These are phyloP conservation scores for Symbiodinium pilosum DNA, from an alignment of 73 alveolate species.

Conservation along the genomic window DNA sequence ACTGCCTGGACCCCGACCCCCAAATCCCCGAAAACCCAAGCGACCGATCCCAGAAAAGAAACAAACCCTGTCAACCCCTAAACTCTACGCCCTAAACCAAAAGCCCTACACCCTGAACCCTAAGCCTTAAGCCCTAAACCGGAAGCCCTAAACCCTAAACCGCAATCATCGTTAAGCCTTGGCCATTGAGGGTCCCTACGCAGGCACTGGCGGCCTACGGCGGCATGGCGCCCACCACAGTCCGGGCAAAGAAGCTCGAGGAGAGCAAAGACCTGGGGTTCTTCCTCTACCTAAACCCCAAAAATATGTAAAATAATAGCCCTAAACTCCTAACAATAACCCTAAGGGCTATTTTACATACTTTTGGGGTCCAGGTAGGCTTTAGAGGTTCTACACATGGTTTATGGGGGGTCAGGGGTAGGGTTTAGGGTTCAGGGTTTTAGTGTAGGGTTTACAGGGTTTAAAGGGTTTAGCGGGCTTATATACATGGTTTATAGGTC, in stretches of 20 bases:
- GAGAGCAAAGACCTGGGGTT: too few relatives aligned
- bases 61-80: not conserved
- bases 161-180: not conserved
- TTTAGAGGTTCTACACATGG: not conserved
- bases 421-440: not conserved
- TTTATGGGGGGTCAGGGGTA: too few relatives aligned
- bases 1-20: too few relatives aligned
- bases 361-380: too few relatives aligned
- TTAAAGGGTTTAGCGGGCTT: too few relatives aligned
- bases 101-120: not conserved
- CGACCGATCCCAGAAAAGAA: too few relatives aligned
- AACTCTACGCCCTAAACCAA: not conserved
- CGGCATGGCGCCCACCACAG: constrained; percentile 84
- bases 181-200: not conserved
- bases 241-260: constrained; percentile 50
- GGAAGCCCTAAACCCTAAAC: not conserved
- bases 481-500: too few relatives aligned
- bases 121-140: not conserved
- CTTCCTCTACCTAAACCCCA: too few relatives aligned
- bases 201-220: constrained; percentile 75
- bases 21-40: too few relatives aligned
- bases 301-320: too few relatives aligned
- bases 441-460: not conserved
- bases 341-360: too few relatives aligned
- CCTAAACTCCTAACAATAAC: too few relatives aligned